Evolutionary conservation across 23 red algal species (phyloP), one percentile per base, ranked within the genome.

Genomic region (Chondrus crispus): DNA sequence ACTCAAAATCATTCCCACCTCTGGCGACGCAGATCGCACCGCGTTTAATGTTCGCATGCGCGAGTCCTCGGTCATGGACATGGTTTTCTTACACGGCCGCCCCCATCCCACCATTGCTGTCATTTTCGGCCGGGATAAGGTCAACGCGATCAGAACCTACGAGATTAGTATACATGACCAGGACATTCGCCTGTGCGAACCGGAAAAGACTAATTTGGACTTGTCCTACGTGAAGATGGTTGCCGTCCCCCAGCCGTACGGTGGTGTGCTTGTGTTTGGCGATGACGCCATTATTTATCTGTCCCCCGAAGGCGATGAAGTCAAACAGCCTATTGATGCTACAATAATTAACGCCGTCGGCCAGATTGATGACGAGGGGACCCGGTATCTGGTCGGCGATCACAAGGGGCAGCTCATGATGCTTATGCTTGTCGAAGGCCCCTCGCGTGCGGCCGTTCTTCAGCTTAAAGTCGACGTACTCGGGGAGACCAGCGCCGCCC

Each of bases 11-110:
- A 80, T 99, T 33, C 97, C 97, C 36, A 90, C 88, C 3, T 85
- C 80, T n/a, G 74, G 62, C 39, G 82, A 82, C 22, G 85, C 85
- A 33, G 93, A 96, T 45, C 82, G 75, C n/a, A 92, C 76, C 24
- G 97, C 97, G 0, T 99, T 95, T 85, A 95, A 99, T 51, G 92
- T 99, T 22, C 91, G 97, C 6, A 62, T 99, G 14, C 10, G 60
- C 45, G 97, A 95, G 26, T 94, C 74, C 28, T 30, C 58, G 19
- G 86, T 99, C 41, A 74, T 76, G 14, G 91, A 93, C 78, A 96
- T 99, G 84, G 88, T 85, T n/a, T 99, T 99, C 68, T 62, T 99
- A 12, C 58, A 96, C 77, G 96, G 96, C 29, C 69, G 75, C 42
- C 37, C 46, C 44, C 85, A 89, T 49, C 96, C 96, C 40, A 95